Base-by-base conservation (phyloP, 140 eudicot genomes). In the Anethum foeniculum region DNA sequence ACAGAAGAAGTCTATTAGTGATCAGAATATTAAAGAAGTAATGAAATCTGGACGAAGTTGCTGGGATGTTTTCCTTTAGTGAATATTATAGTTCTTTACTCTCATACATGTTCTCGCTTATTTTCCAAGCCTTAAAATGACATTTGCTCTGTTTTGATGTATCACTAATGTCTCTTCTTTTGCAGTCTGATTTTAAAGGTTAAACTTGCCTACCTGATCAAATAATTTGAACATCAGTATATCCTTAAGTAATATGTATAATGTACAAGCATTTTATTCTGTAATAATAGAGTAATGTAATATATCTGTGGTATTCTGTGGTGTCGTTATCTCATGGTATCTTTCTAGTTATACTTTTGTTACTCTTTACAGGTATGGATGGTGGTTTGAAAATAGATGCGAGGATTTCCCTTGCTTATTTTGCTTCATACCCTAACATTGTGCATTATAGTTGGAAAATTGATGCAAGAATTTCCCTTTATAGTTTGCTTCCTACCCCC, bases 341-440 rank as follows among this genome's bases (percentile, higher is more conserved):
- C 18, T 62, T 62, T 62, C 1, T 62, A 8, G 69, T 2, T 62
- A 62, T n/a, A 62, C 34, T 62, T 62, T 10, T 62, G 36, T 62
- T 62, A 62, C 69, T 62, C 32, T n/a, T 34, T 62, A 62, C 36
- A 25, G 69, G 69, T 60, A n/a, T n/a, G 68, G 68, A 60, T 60
- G 68, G 34, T 60, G 10, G 34, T 60, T 25, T 8, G 15, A 9
- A 60, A 23, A 60, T n/a, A 23, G 68, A 56, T 58, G 68, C 32
- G 14, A 62, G 69, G 34, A 25, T 62, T 25, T 25, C 32, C 69
- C 52, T 47, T 46, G 46, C 3, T 12, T 46, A 46, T 46, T 46
- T 25, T 62, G 34, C 16, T 25, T 27, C 6, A 62, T 62, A 11
- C 36, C 34, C 34, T 62, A 62, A 5, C 0, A 18, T 11, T 62